Percentiles rank a stretch among this genome's conserved stretches.
These are phyloP conservation scores for Termitomyces sp. DNA, from an alignment of 768 basidiomycete species.

Conservation along the genomic window DNA sequence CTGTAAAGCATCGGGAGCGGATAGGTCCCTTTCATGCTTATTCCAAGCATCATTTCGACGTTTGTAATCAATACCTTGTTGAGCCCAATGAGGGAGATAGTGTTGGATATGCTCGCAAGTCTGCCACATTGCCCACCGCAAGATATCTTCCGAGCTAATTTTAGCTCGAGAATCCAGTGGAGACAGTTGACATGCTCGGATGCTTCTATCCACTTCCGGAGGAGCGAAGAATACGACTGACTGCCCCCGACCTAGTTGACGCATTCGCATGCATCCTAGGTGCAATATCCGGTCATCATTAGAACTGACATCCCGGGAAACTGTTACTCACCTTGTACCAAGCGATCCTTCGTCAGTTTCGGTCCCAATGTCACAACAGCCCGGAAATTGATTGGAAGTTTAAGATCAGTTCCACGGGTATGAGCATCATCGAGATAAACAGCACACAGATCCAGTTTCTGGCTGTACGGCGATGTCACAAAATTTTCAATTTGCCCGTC, in stretches of 20 bases:
- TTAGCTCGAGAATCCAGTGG: neutral
- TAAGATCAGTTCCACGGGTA: conserved; percentile 51
- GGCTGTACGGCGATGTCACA: conserved; percentile 34
- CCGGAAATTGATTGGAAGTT: conserved; percentile 36
- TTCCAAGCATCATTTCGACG: neutral
- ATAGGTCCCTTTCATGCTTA: neutral
- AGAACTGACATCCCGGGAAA: neutral
- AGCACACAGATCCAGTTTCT: conserved; percentile 16
- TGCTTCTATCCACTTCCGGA: neutral
- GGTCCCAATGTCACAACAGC: neutral
- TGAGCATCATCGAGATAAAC: conserved; percentile 56
- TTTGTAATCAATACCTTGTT: neutral
- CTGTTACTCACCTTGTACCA: neutral
- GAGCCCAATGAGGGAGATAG: neutral
- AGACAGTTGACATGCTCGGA: neutral
- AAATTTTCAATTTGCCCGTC: conserved; percentile 34
- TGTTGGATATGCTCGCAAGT: neutral
- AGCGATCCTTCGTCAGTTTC: neutral
- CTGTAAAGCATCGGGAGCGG: neutral
- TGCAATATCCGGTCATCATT: neutral
- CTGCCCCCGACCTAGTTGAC: neutral
- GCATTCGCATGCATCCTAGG: neutral
- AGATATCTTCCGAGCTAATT: neutral
- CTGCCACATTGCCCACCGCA: conserved; percentile 1
- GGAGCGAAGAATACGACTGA: neutral